phyloP scores from a whole-genome alignment of 108 stramenopile genomes.

The Phaeodactylum tricornutum region DNA sequence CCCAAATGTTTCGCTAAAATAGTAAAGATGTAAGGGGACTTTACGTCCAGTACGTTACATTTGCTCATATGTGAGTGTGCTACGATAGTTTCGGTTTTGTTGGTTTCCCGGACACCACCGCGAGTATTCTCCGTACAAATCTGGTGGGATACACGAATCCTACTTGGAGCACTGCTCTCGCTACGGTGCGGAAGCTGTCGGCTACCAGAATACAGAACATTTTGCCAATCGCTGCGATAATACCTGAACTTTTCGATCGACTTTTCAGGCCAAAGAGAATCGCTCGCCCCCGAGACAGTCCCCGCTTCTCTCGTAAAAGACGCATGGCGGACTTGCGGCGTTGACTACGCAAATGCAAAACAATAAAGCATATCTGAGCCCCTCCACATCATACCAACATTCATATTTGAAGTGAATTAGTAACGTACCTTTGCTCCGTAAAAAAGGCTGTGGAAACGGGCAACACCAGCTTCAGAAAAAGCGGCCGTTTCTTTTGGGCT shows the following conservation, averaged over 20 bases:
- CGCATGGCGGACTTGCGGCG: constrained; percentile 57
- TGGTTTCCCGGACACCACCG: too few species aligned
- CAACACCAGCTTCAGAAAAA: constrained; percentile 41
- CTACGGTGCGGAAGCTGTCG: constrained; percentile 7
- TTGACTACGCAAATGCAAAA: constrained; percentile 22
- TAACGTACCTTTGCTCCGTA: constrained; percentile 39
- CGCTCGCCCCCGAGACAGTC: constrained; percentile 24
- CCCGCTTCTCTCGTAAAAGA: constrained; percentile 41
- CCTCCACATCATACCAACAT: not conserved
- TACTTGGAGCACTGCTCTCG: not conserved
- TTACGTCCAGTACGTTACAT: too few species aligned
- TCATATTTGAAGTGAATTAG: not conserved
- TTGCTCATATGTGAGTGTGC: too few species aligned
- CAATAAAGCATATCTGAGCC: too few species aligned
- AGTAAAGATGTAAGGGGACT: too few species aligned
- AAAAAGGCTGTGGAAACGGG: constrained; percentile 56
- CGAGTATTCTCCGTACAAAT: not conserved
- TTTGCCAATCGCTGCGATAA: constrained; percentile 20
- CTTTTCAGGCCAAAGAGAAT: constrained; percentile 42
- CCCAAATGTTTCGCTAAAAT: too few species aligned
- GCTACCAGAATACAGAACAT: constrained; percentile 24
- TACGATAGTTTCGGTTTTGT: too few species aligned
- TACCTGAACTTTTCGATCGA: constrained; percentile 26
- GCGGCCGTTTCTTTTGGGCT: constrained; percentile 38
- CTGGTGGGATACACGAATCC: not conserved